Percentiles rank a stretch among this genome's conserved stretches.
Conservation (phyloP, 805 yeast genomes). For the Candida sphagnicola region DNA sequence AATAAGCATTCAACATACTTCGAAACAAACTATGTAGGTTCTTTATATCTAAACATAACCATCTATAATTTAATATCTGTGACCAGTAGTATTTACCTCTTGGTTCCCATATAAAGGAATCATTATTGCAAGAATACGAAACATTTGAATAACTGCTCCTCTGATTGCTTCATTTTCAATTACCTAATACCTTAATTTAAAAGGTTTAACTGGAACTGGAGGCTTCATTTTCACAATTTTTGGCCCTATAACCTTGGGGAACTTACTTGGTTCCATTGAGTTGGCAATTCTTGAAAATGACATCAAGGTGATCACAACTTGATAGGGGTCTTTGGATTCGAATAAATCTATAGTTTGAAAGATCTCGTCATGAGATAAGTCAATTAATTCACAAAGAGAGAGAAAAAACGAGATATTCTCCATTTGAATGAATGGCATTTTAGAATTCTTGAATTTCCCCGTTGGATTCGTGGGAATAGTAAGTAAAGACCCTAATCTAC, state of each 20-base stretch:
- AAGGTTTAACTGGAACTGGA: constrained; percentile 57
- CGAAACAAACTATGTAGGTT: no score
- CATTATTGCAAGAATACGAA: no score
- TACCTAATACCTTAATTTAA: constrained; percentile 16
- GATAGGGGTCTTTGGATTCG: constrained; percentile 73
- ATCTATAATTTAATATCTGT: no score
- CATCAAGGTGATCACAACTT: constrained; percentile 68
- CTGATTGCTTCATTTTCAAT: no score
- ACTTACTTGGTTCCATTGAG: constrained; percentile 24
- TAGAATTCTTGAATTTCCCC: constrained; percentile 52
- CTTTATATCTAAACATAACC: no score
- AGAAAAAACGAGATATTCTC: constrained; percentile 77
- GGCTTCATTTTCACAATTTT: constrained; percentile 42
- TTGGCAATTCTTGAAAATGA: constrained; percentile 70
- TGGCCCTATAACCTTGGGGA: constrained; percentile 36
- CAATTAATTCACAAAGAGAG: constrained; percentile 54
- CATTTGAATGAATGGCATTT: constrained; percentile 77
- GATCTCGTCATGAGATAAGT: constrained; percentile 76
- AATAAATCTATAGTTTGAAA: constrained; percentile 76
- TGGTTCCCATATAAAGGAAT: no score
- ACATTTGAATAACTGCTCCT: no score
- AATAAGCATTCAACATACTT: no score
- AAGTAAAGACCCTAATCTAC: constrained; percentile 29
- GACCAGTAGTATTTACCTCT: no score
- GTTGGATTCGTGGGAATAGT: constrained; percentile 22